phyloP scores from a whole-genome alignment of 78 protist genomes.

The Creolimax fragrantissima region DNA sequence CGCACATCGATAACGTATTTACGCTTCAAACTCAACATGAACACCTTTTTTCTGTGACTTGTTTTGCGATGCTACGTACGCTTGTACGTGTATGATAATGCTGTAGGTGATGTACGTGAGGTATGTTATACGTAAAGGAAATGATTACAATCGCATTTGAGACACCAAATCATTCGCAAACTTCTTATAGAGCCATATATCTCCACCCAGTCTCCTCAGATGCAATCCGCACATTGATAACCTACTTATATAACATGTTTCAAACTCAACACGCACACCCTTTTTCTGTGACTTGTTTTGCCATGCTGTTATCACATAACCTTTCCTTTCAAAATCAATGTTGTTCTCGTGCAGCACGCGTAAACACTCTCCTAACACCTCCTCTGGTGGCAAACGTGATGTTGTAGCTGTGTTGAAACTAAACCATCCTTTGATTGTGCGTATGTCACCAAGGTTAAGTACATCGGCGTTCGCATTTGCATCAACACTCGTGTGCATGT shows the following conservation, averaged over 20 bases:
- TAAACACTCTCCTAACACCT: not conserved
- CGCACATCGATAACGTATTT: not conserved
- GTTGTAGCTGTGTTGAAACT: not conserved
- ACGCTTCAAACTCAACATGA: not conserved
- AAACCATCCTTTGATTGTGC: not conserved
- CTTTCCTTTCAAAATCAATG: not conserved
- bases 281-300: not conserved
- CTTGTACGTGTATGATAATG: no score
- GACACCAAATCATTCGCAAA: not conserved
- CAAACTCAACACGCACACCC: not conserved
- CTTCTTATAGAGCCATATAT: not conserved
- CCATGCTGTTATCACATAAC: not conserved
- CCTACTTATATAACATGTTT: not conserved
- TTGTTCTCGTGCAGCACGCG: not conserved
- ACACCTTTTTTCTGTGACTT: not conserved
- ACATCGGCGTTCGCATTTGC: no score
- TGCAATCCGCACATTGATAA: not conserved
- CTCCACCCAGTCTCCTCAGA: not conserved
- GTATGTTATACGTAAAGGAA: no score
- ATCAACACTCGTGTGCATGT: no score
- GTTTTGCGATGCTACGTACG: not conserved
- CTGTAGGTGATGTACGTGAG: no score
- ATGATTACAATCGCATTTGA: not conserved
- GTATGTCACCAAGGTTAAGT: not conserved
- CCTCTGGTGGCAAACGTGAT: not conserved